Evolutionary conservation across 495 filamentous ascomycete genomes (phyloP), one percentile per base, ranked within the genome.

Genomic region (Talaromyces wortmannii): DNA sequence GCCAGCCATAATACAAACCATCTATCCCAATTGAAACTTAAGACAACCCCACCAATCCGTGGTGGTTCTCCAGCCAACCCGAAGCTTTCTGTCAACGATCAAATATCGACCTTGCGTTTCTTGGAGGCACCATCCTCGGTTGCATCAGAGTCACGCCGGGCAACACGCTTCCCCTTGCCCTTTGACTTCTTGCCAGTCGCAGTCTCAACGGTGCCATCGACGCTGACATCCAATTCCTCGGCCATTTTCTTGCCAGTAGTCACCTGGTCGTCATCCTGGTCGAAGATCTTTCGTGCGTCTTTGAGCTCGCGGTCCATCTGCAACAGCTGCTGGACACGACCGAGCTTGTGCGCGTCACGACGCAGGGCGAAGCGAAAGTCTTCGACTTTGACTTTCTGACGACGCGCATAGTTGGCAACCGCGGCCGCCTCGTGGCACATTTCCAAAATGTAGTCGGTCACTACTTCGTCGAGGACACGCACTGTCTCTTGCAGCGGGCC

Each of bases 301-400:
- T 90, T 90, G 45, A 96, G 80, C 53, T 85, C 81, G 63, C 85
- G 83, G 57, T 92, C 86, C 80, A 87, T 90, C 59, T 83, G 83
- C 51, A 97, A 71, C 59, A 95, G 76, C 68, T 95, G 91, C 74
- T 90, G 83, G 54, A 97, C 89, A 71, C 94, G 86, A 18, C 94
- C 94, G 47, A 97, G 80, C 67, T 94, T 91, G 60, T 80, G 74
- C 18, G 88, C 84, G 62, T 97, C 94, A 33, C 85, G 82, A 32
- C 95, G 83, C 52, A 97, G 82, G 31, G 89, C 89, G 63, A 94
- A 97, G 63, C 92, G 89, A 76, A 97, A 95, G 67, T 98, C 94
- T 59, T 98, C 94, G 55, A 96, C 88, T 65, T 98, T 98, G 73
- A 97, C 89, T 72, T 98, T 98, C 62, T 92, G 88, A 6, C 94